Conservation (phyloP, 371 early-diverging fungal genomes). For the Dichotomocladium elegans region DNA sequence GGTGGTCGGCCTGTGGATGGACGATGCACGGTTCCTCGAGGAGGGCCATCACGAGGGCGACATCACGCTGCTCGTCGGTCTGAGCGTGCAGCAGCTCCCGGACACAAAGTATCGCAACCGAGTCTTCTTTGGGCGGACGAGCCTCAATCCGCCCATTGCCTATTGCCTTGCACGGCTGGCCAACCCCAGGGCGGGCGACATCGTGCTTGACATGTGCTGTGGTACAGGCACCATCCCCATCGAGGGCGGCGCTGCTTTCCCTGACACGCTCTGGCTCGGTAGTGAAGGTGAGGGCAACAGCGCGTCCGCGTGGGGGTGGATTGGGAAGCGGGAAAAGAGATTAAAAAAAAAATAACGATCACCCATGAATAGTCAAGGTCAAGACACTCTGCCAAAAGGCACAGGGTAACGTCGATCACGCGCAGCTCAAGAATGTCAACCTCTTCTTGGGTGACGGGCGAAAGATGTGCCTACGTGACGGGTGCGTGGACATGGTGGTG, state of each 20-base stretch:
- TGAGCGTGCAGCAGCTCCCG: conserved; percentile 19
- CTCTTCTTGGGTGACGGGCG: conserved; percentile 36
- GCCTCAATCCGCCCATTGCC: conserved; percentile 40
- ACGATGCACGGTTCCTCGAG: background rate
- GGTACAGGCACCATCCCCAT: conserved; percentile 28
- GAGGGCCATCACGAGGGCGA: no score
- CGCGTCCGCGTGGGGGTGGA: no score
- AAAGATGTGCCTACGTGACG: conserved; percentile 24
- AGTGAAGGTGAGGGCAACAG: conserved; percentile 27
- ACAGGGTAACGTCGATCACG: conserved; percentile 25
- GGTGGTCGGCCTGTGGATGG: conserved; percentile 22
- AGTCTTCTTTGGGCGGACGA: conserved; percentile 32
- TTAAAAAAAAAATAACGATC: background rate
- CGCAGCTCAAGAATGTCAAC: conserved; percentile 25
- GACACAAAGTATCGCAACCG: conserved; percentile 32
- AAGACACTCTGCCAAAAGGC: conserved; percentile 32
- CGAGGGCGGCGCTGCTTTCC: conserved; percentile 30
- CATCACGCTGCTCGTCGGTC: conserved; percentile 17
- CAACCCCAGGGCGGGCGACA: conserved; percentile 31
- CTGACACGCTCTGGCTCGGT: conserved; percentile 35
- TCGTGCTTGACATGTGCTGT: conserved; percentile 45
- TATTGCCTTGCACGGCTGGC: conserved; percentile 31
- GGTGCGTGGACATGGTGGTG: conserved; percentile 31
- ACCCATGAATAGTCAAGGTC: conserved; percentile 15
- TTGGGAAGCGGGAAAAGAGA: background rate